Conservation (phyloP, 1,284 basidiomycete genomes). For the Clitocybe nebularis region DNA sequence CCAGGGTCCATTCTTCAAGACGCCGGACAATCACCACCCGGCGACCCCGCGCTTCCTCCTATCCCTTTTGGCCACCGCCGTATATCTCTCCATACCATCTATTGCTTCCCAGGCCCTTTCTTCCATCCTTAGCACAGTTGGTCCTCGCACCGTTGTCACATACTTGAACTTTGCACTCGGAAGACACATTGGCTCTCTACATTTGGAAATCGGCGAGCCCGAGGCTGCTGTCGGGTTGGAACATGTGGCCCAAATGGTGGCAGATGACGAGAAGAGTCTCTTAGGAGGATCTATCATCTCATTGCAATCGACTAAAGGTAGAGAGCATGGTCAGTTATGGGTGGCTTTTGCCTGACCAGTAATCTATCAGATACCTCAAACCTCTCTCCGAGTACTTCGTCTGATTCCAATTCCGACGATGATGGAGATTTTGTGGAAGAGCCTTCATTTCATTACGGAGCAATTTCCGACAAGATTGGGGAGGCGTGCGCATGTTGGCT, state of each 20-base stretch:
- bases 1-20: conserved; percentile 24
- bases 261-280: conserved; percentile 27
- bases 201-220: conserved; percentile 41
- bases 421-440: conserved; percentile 19
- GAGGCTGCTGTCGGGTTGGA: conserved; percentile 70
- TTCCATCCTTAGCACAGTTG: conserved; percentile 71
- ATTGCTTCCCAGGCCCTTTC: conserved; percentile 74
- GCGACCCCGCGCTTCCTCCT: conserved; percentile 81
- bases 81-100: conserved; percentile 82
- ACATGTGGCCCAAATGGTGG: conserved; percentile 53
- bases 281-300: not conserved
- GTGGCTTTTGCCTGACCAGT: conserved; percentile 7
- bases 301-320: conserved; percentile 1
- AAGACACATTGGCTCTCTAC: conserved; percentile 51
- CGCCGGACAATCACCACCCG: conserved; percentile 59
- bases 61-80: conserved; percentile 81
- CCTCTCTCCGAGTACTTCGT: conserved; percentile 14
- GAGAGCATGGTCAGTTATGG: conserved; percentile 3
- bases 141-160: conserved; percentile 72
- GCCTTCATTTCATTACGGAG: conserved; percentile 67
- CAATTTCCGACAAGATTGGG: conserved; percentile 85
- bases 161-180: conserved; percentile 88
- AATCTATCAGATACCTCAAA: conserved; percentile 7
- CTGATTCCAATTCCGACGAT: conserved; percentile 10
- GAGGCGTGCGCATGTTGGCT: conserved; percentile 90